These are phyloP conservation scores for Botryosphaeria dothidea DNA, from an alignment of 2,329 filamentous ascomycete genomes.

Conservation along the genomic window DNA sequence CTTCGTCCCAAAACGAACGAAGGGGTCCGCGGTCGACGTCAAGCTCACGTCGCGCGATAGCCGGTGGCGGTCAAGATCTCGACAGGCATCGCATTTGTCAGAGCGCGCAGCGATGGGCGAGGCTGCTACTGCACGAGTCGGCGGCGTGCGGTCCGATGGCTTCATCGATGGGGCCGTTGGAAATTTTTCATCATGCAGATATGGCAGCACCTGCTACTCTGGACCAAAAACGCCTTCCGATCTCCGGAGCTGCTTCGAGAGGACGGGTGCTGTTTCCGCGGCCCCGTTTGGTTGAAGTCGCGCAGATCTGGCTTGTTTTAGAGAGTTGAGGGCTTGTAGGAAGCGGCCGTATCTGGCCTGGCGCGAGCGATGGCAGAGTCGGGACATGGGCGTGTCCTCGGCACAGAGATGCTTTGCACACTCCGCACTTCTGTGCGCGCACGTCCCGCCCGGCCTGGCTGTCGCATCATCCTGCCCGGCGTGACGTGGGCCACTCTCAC, in stretches of 20 bases:
- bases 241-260: slow-evolving; percentile 10
- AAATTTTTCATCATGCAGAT: slow-evolving; percentile 4
- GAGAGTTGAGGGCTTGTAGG: neutral
- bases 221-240: neutral
- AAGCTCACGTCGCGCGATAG: neutral
- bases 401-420: neutral
- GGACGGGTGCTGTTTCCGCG: neutral
- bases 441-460: neutral
- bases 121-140: neutral
- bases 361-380: neutral
- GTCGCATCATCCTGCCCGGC: slow-evolving; percentile 6
- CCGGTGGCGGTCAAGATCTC: neutral
- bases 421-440: neutral
- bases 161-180: neutral
- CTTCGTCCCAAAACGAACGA: neutral
- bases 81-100: neutral
- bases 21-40: neutral
- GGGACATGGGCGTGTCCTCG: neutral
- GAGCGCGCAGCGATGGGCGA: slow-evolving; percentile 2
- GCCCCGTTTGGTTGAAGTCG: neutral
- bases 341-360: neutral
- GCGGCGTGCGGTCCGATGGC: neutral
- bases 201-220: slow-evolving; percentile 6
- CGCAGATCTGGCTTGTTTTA: slow-evolving; percentile 10
- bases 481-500: slow-evolving; percentile 1